A percentile compares a stretch with the other conserved stretches of the same genome.
Conservation (phyloP, 805 yeast genomes). For the Candida caryicola region DNA sequence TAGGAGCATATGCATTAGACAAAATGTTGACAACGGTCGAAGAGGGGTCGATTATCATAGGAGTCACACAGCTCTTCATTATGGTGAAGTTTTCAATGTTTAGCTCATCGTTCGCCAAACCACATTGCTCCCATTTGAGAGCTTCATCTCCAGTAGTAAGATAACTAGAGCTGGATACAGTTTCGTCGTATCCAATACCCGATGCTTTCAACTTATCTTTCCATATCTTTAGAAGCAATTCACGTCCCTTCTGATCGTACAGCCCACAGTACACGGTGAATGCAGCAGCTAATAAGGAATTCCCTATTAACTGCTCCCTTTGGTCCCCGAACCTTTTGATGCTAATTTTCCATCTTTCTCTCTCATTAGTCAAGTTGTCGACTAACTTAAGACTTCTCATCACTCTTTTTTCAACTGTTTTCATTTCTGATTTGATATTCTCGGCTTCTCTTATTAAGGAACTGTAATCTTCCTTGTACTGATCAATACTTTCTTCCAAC, state of each 20-base stretch:
- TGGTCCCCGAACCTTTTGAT: slow-evolving; percentile 49
- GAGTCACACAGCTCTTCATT: slow-evolving; percentile 39
- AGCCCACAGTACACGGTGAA: slow-evolving; percentile 59
- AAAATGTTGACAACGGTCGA: slow-evolving; percentile 40
- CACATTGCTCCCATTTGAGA: slow-evolving; percentile 50
- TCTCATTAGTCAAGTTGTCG: slow-evolving; percentile 62
- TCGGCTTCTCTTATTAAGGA: slow-evolving; percentile 76
- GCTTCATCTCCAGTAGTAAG: slow-evolving; percentile 41
- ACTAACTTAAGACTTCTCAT: slow-evolving; percentile 60
- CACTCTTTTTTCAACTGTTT: slow-evolving; percentile 56
- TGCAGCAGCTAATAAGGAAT: slow-evolving; percentile 62
- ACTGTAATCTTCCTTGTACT: slow-evolving; percentile 67
- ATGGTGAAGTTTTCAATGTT: slow-evolving; percentile 63
- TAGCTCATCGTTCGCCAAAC: slow-evolving; percentile 57
- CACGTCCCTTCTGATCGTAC: slow-evolving; percentile 49
- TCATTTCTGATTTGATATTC: slow-evolving; percentile 68
- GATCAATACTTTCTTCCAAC: slow-evolving; percentile 63
- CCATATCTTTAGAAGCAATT: slow-evolving; percentile 34
- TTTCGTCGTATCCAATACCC: slow-evolving; percentile 38
- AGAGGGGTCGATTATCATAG: slow-evolving; percentile 72
- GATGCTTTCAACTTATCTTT: slow-evolving; percentile 28
- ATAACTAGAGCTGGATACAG: slow-evolving; percentile 32
- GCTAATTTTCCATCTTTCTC: slow-evolving; percentile 68
- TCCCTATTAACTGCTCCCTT: slow-evolving; percentile 55
- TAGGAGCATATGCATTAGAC: slow-evolving; percentile 21